These are phyloP conservation scores for Stropharia rugosoannulata DNA, from an alignment of 768 basidiomycete species.

Conservation along the genomic window DNA sequence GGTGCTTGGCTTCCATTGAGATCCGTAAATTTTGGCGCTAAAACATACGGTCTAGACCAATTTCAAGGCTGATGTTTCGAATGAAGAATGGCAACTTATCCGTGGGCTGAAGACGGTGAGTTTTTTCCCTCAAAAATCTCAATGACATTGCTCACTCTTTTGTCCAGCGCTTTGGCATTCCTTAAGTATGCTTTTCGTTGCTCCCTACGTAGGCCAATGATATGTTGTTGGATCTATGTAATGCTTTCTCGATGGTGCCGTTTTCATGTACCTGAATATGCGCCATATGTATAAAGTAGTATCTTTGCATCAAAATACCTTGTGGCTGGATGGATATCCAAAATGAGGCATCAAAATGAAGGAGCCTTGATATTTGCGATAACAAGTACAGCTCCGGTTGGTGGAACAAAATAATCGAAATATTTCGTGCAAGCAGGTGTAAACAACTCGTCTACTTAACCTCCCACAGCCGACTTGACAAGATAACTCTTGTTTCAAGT, in stretches of 20 bases:
- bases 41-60: slow-evolving; percentile 48
- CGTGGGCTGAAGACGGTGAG: slow-evolving; percentile 80
- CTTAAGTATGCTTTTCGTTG: slow-evolving; percentile 13
- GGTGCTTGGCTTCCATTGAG: slow-evolving; percentile 37
- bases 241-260: not conserved
- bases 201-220: not conserved
- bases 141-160: not conserved
- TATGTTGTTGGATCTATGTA: not conserved
- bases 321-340: too few species aligned
- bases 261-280: slow-evolving; percentile 1
- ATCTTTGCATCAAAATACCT: not conserved
- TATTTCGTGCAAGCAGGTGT: not conserved
- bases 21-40: not conserved
- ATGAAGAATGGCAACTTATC: slow-evolving; percentile 93
- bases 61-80: slow-evolving; percentile 87
- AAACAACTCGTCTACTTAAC: not conserved
- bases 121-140: slow-evolving; percentile 4
- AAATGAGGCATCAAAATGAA: too few species aligned
- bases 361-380: too few species aligned
- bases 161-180: slow-evolving; percentile 30
- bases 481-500: too few species aligned
- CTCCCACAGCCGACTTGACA: not conserved
- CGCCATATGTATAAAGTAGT: slow-evolving; percentile 5
- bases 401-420: too few species aligned
- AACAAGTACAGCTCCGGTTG: too few species aligned